These are phyloP conservation scores for Toxicodendron radicans DNA, from an alignment of 345 rosid species.

Conservation along the genomic window DNA sequence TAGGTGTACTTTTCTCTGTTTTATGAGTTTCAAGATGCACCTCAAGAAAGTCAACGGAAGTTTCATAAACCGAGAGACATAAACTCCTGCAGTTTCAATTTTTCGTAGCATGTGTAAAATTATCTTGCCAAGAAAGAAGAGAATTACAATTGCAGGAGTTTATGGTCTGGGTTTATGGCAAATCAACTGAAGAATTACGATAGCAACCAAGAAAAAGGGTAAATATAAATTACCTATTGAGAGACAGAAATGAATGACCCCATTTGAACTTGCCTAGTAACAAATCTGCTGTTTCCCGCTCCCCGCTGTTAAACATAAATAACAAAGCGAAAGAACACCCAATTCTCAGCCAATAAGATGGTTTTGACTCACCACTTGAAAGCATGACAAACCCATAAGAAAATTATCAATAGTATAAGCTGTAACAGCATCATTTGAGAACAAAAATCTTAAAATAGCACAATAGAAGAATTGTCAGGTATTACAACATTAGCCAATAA, in stretches of 20 bases:
- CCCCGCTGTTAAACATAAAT: conserved; percentile 60
- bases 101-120: background rate
- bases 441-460: background rate
- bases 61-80: no score
- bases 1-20: background rate
- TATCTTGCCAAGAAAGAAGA: background rate
- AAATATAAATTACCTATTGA: conserved; percentile 60
- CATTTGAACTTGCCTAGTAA: conserved; percentile 95
- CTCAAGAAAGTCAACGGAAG: background rate
- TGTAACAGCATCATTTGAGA: background rate
- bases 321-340: conserved; percentile 1
- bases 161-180: no score
- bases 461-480: conserved; percentile 2
- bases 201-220: background rate
- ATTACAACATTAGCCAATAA: background rate
- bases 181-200: no score
- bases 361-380: background rate
- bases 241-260: conserved; percentile 96
- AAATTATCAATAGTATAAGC: background rate
- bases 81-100: background rate
- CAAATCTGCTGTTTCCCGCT: conserved; percentile 73
- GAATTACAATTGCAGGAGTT: no score
- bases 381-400: background rate
- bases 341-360: background rate
- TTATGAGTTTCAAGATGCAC: background rate